Evolutionary conservation across 257 asterid species (phyloP).

Genomic region (Verbascum thapsus): DNA sequence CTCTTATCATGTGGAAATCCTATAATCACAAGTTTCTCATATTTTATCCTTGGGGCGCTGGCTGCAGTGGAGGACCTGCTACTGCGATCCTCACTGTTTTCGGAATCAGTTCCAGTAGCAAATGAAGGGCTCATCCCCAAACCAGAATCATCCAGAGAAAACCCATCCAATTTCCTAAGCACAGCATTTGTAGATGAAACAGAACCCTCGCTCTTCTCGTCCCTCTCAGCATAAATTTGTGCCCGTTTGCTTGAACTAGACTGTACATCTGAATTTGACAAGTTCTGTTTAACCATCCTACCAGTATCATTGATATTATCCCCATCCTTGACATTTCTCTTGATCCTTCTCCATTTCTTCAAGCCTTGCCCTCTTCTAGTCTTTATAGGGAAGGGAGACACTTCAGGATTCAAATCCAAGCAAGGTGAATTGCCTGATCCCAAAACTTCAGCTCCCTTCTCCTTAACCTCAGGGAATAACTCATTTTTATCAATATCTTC

Average conservation of each 20-base stretch:
- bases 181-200: conserved; percentile 70
- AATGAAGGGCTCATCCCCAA: conserved; percentile 36
- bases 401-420: conserved; percentile 15
- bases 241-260: conserved; percentile 39
- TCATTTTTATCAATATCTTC: conserved; percentile 27
- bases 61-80: conserved; percentile 88
- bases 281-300: conserved; percentile 39
- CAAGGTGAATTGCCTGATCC: conserved; percentile 5
- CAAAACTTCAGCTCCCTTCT: conserved; percentile 21
- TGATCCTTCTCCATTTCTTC: conserved; percentile 85
- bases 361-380: conserved; percentile 56
- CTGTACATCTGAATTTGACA: conserved; percentile 24
- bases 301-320: conserved; percentile 32
- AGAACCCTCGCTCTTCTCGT: conserved; percentile 59
- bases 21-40: conserved; percentile 35
- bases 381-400: conserved; percentile 17
- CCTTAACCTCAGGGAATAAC: conserved; percentile 32
- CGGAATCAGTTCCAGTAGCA: conserved; percentile 53
- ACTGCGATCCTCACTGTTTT: conserved; percentile 67
- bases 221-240: conserved; percentile 39
- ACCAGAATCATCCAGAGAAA: conserved; percentile 39
- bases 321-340: conserved; percentile 52
- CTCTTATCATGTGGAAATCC: conserved; percentile 43
- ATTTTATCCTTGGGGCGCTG: conserved; percentile 54
- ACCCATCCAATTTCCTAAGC: conserved; percentile 43